Evolutionary conservation across 2,329 filamentous ascomycete species (phyloP), one percentile per base, ranked within the genome.

Genomic region (Shiraia bambusicola): DNA sequence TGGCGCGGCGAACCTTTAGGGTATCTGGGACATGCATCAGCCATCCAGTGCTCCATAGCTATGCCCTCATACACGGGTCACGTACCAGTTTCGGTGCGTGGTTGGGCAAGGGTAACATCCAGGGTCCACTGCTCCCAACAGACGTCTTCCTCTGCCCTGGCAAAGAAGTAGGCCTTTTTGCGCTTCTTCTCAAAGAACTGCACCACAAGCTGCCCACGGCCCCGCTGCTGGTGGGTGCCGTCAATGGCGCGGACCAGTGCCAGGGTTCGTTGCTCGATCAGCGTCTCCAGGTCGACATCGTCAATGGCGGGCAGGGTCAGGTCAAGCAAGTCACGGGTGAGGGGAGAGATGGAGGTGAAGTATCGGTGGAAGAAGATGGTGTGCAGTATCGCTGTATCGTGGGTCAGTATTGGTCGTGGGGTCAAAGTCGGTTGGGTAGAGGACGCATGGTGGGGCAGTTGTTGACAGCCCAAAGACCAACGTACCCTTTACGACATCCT

Each of bases 281-380:
- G 81, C 24, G 89, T 93, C 68, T 95, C 89, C 51, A 97, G 84
- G 69, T 95, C 89, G 52, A 86, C 85, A 65, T 96, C 89, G 66
- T 90, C 83, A 63, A 97, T 87, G 61, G 88, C 87, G 37, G 93
- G 91, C 19, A 97, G 81, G 25, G 89, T 91, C 48, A 95, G 80
- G 70, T 95, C 91, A 54, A 96, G 84, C 50, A 96, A 83, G 65
- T 96, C 91, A 72, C 89, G 85, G 50, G 88, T 90, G 50, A 82
- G 81, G 5, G 93, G 92, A 29, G 81, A 76, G 57, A 96, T 80
- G 44, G 88, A 84, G 42, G 89, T 89, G 76, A 97, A 96, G 80
- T 92, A 95, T 63, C 93, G 87, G 75, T 96, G 91, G 79, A 97
- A 97, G 82, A 97, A 98, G 69, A 97, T 96, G 36, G 91, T 94